Base-by-base conservation (phyloP, 805 yeast genomes). In the Myxozyma vanderwaltii region DNA sequence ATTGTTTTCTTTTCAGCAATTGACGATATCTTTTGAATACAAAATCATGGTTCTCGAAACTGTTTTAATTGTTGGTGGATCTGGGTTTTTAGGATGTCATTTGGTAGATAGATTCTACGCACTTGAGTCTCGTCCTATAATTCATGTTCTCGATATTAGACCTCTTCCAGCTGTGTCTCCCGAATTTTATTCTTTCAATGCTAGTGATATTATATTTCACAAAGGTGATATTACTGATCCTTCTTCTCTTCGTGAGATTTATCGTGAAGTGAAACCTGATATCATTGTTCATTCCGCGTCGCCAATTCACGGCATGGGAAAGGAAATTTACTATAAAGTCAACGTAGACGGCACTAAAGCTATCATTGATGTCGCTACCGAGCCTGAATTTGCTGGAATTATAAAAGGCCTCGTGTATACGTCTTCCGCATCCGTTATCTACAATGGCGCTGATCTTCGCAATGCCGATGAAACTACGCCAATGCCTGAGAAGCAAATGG, bases 391-490 rank as follows among this genome's bases (percentile, higher is more conserved):
- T 36, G 51, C 47, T 8, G 51, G 56, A 29, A 51, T 57, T 27
- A 79, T 84, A 7, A 80, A 80, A 61, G 92, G 91, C 0, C 77
- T 94, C 39, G 95, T 94, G 1, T 94, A 91, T 76, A 94, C 99
- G 1, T 91, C 97, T 0, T 89, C 97, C 1, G 98, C 99, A 0
- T 97, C 99, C 65, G 99, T 94, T 27, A 87, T 91, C 33, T 94
- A 94, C 77, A 89, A 92, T 71, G 99, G 99, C n/a, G 86, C 84
- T 61, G 96, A 92, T 70, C 79, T 94, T 54, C 82, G 82, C 68
- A 94, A 95, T 70, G 99, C 95, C 1, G 94, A 92, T 73, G 99
- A 94, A 76, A 76, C 86, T 15, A 88, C 91, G 88, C 98, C 98
- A 21, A 89, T 89, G 64, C 97, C 98, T 0, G 83, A 81, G 47